Evolutionary conservation across 805 yeast genomes (phyloP).

Genomic region (Wickerhamiella alocasiicola): DNA sequence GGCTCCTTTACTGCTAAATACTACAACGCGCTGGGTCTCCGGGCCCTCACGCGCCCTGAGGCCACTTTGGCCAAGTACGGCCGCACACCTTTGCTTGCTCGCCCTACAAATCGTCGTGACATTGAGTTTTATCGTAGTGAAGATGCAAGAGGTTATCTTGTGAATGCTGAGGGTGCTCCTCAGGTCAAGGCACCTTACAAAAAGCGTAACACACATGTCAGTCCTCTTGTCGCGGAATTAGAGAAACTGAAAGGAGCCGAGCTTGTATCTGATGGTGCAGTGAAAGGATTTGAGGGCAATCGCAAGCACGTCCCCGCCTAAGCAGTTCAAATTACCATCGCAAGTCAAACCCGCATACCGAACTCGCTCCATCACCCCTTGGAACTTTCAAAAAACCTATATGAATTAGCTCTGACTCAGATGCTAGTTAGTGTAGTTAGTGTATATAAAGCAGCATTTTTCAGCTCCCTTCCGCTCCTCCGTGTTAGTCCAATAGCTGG

Average conservation of each 20-base stretch:
- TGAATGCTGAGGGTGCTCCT: conserved; percentile 45
- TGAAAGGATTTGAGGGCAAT: conserved; percentile 1
- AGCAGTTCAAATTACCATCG: no score
- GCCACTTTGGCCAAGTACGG: conserved; percentile 59
- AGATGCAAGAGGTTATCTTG: conserved; percentile 67
- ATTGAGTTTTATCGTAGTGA: conserved; percentile 64
- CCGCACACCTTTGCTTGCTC: conserved; percentile 68
- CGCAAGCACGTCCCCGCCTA: no score
- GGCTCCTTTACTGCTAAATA: conserved; percentile 65
- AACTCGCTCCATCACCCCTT: no score
- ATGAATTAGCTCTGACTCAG: no score
- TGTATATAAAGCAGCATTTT: no score
- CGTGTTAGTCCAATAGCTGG: no score
- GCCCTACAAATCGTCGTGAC: conserved; percentile 74
- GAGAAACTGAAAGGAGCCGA: conserved; percentile 16
- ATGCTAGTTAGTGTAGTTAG: no score
- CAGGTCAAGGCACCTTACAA: conserved; percentile 18
- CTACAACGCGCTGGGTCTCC: conserved; percentile 51
- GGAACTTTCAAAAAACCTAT: no score
- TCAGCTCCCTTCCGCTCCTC: no score
- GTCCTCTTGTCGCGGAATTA: conserved; percentile 20
- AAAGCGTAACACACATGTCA: conserved; percentile 12
- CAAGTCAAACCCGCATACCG: no score
- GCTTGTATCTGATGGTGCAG: conserved; percentile 3
- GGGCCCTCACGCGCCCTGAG: conserved; percentile 67